Evolutionary conservation across 2,329 filamentous ascomycete species (phyloP).

Genomic region (Ceratocystis destructans): DNA sequence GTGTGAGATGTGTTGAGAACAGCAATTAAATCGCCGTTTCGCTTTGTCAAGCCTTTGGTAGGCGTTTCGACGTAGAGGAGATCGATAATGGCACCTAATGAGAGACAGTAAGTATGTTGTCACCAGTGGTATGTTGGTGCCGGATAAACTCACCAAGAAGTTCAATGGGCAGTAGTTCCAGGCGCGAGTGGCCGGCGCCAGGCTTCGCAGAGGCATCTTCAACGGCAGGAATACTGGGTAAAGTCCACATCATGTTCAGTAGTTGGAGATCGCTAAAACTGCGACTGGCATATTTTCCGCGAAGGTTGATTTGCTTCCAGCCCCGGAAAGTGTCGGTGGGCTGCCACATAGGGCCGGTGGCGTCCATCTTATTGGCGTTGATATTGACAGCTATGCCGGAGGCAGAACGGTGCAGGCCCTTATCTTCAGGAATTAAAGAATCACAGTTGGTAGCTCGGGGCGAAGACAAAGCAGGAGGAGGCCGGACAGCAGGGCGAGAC

Average conservation of each 20-base stretch:
- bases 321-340: slow-evolving; percentile 45
- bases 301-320: slow-evolving; percentile 49
- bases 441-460: neutral
- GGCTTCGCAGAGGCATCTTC: slow-evolving; percentile 18
- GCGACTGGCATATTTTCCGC: slow-evolving; percentile 44
- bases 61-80: slow-evolving; percentile 59
- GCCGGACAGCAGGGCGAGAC: slow-evolving; percentile 37
- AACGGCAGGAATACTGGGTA: slow-evolving; percentile 20
- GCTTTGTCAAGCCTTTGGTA: slow-evolving; percentile 57
- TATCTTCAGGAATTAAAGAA: neutral
- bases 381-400: neutral
- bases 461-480: slow-evolving; percentile 27
- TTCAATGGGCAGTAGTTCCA: slow-evolving; percentile 58
- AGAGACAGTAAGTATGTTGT: slow-evolving; percentile 10
- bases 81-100: slow-evolving; percentile 58
- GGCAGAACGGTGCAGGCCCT: neutral
- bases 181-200: slow-evolving; percentile 36
- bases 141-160: slow-evolving; percentile 46
- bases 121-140: slow-evolving; percentile 3
- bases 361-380: slow-evolving; percentile 28
- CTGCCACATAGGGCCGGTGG: slow-evolving; percentile 44
- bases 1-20: slow-evolving; percentile 63
- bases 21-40: slow-evolving; percentile 66
- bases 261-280: slow-evolving; percentile 47
- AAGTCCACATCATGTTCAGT: slow-evolving; percentile 42